phyloP scores from a whole-genome alignment of 192 early-diverging fungal species.

The Coemansia sp. region DNA sequence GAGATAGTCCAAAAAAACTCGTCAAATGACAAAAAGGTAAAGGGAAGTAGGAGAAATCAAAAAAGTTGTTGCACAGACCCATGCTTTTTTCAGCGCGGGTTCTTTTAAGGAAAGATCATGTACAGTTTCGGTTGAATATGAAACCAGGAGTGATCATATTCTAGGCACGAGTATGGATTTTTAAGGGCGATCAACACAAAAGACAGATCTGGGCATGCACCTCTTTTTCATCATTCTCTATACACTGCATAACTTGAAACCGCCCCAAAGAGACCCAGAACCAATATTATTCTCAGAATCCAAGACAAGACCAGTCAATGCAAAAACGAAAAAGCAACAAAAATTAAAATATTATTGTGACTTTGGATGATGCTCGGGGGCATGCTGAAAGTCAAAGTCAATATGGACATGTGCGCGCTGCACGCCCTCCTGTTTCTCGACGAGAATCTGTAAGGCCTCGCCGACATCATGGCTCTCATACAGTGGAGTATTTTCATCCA shows the following conservation, averaged over 20 bases:
- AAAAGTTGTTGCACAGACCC: neutral
- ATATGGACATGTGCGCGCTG: constrained; percentile 92
- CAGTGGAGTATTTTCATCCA: constrained; percentile 75
- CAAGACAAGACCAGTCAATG: neutral
- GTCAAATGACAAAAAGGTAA: neutral
- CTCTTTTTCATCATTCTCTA: neutral
- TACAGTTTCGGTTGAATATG: neutral
- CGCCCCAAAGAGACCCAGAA: neutral
- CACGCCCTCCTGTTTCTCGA: constrained; percentile 77
- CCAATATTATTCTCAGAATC: neutral
- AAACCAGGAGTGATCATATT: constrained; percentile 1
- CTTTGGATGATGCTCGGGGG: constrained; percentile 65
- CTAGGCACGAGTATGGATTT: neutral
- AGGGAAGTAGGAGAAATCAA: neutral
- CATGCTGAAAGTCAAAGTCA: constrained; percentile 82
- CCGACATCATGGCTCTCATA: constrained; percentile 84
- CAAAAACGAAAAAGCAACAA: neutral
- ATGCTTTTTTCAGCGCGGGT: neutral
- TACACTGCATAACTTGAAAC: neutral
- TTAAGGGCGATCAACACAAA: constrained; percentile 1
- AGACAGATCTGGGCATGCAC: neutral
- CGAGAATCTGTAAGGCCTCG: constrained; percentile 76
- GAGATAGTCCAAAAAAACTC: neutral
- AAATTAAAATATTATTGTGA: constrained; percentile 19
- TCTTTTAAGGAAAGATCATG: neutral